Base-by-base conservation (phyloP, 805 yeast species). In the Teunomyces lycoperdinae region DNA sequence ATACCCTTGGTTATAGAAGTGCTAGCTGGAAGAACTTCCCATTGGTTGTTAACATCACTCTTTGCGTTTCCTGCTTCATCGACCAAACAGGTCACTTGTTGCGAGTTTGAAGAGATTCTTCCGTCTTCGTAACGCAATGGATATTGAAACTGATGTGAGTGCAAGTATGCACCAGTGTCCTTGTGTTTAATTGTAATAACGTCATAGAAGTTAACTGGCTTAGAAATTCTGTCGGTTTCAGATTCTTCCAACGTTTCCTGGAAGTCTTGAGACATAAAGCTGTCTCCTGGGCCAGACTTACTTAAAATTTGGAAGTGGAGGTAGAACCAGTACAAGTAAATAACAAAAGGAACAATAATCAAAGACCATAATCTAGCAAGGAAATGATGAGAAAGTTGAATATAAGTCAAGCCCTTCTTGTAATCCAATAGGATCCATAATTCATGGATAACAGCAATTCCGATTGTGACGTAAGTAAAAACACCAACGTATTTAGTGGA, bases 91-190 rank as follows among this genome's bases (percentile, higher is more conserved):
- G 97, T 90, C 41, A 94, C 96, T 70, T 91, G 97, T 73, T 94
- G 98, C 50, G 94, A 90, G 66, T 88, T 85, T 5, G 97, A 89
- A 1, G 97, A 90, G 44, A 94, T 77, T 71, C 99, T 84, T 8
- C 98, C 98, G 65, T 94, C 97, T 51, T 91, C 96, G 61, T 94
- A 94, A 64, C 98, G 85, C 56, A 90, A 74, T 34, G 98, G 98
- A 65, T 91, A 94, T 36, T 69, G 68, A 43, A 73, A 79, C 16
- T 67, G 61, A 63, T 91, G 97, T 2, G 98, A 92, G 66, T 94
- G 97, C 59, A 94, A 77, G 47, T 80, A 78, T 11, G 89, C 85
- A 1, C 75, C 81, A 3, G 97, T 89, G 38, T 83, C 89, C 63
- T 85, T 85, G 68, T 92, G 96, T 61, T 80, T 81, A 47, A 94